These are phyloP conservation scores for Clohesyomyces aquaticus DNA, from an alignment of 495 filamentous ascomycete genomes.

Conservation along the genomic window DNA sequence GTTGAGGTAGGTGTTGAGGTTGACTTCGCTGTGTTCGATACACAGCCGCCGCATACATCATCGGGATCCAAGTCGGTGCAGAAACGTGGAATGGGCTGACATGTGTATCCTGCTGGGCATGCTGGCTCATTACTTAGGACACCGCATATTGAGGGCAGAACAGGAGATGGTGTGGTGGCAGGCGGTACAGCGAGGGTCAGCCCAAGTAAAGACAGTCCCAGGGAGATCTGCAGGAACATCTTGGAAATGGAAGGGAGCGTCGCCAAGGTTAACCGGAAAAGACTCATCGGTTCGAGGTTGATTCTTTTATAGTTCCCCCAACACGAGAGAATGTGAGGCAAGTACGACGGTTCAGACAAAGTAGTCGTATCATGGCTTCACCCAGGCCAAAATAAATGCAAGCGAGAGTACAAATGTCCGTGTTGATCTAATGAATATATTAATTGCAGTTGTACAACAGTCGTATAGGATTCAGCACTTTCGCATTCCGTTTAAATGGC, in stretches of 20 bases:
- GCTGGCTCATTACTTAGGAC: constrained; percentile 7
- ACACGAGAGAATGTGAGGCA: neutral
- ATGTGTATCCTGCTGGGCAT: constrained; percentile 12
- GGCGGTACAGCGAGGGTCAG: constrained; percentile 1
- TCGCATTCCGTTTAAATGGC: constrained; percentile 13
- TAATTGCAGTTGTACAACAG: constrained; percentile 1
- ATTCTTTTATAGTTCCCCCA: neutral
- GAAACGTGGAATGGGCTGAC: neutral
- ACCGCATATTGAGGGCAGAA: constrained; percentile 7
- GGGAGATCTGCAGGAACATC: neutral
- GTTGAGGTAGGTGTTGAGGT: neutral
- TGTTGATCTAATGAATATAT: constrained; percentile 1
- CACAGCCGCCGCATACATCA: neutral
- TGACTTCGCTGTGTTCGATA: neutral
- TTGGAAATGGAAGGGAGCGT: too few relatives aligned
- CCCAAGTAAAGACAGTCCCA: neutral
- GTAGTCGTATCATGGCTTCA: constrained; percentile 4
- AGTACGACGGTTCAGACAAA: neutral
- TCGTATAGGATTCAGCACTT: constrained; percentile 5
- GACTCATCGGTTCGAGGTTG: neutral
- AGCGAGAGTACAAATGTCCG: neutral
- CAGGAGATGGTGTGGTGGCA: neutral
- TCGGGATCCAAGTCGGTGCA: neutral
- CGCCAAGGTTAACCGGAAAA: neutral
- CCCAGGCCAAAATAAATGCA: neutral